Evolutionary conservation across 208 protist genomes (phyloP).

Genomic region (Acanthamoeba quina): DNA sequence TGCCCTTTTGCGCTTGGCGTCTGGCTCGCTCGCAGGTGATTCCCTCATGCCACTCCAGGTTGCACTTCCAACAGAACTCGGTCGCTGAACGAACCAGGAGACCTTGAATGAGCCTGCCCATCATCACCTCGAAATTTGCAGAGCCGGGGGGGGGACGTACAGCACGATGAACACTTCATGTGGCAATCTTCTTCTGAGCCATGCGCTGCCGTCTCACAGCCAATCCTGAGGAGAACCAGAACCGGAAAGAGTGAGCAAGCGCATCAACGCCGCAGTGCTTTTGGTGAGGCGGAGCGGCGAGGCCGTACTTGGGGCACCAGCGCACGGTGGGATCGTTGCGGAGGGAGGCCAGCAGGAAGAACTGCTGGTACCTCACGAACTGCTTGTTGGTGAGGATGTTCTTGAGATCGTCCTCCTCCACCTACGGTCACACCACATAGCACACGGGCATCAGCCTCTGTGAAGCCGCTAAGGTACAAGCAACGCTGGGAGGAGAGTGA

Average conservation of each 20-base stretch:
- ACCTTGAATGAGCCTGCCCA: too few relatives aligned
- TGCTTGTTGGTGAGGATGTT: conserved; percentile 69
- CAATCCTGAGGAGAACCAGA: not conserved
- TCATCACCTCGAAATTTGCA: not conserved
- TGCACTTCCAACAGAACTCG: conserved; percentile 74
- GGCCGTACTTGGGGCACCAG: conserved; percentile 65
- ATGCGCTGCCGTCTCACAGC: conserved; percentile 58
- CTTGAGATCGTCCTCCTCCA: conserved; percentile 61
- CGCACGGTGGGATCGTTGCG: conserved; percentile 71
- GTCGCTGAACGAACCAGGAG: not conserved
- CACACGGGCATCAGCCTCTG: too few relatives aligned
- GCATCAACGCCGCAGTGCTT: not conserved
- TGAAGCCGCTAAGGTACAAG: not conserved
- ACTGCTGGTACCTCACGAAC: conserved; percentile 68
- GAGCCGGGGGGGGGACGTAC: not conserved
- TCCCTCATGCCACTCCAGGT: conserved; percentile 70
- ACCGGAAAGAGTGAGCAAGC: not conserved
- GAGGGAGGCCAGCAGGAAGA: conserved; percentile 60
- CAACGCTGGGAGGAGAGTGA: not conserved
- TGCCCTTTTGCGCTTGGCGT: conserved; percentile 33
- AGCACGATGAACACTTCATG: conserved; percentile 59
- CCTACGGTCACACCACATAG: not conserved
- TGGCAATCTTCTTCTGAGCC: conserved; percentile 69
- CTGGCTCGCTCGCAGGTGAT: conserved; percentile 47
- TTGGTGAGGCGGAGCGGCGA: not conserved